phyloP scores from a whole-genome alignment of 345 rosid species.

The Aquilaria malaccensis region DNA sequence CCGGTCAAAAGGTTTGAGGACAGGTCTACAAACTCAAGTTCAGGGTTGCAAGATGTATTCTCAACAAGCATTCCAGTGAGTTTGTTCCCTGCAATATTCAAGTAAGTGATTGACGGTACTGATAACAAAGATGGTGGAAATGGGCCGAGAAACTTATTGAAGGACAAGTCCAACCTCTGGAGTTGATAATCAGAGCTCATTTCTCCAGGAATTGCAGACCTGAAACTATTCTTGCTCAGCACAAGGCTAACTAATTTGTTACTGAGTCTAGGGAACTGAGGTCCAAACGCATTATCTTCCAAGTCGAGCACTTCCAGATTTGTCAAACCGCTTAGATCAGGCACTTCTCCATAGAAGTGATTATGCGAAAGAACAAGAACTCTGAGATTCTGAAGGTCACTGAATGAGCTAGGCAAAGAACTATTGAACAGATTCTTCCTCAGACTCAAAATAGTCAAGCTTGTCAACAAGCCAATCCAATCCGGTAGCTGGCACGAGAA shows the following conservation, averaged over 20 bases:
- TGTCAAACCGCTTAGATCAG: constrained; percentile 51
- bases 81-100: constrained; percentile 62
- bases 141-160: constrained; percentile 68
- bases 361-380: constrained; percentile 64
- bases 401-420: constrained; percentile 50
- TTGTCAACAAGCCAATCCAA: constrained; percentile 49
- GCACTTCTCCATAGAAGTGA: constrained; percentile 54
- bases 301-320: constrained; percentile 78
- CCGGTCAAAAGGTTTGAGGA: constrained; percentile 80
- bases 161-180: constrained; percentile 63
- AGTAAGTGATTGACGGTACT: constrained; percentile 47
- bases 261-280: constrained; percentile 58
- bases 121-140: constrained; percentile 46
- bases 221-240: constrained; percentile 68
- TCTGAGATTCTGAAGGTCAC: constrained; percentile 56
- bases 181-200: constrained; percentile 57
- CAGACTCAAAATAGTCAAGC: constrained; percentile 58
- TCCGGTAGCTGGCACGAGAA: constrained; percentile 47
- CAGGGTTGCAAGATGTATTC: constrained; percentile 55
- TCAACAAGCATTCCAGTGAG: constrained; percentile 63
- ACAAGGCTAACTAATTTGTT: constrained; percentile 53
- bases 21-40: constrained; percentile 48
- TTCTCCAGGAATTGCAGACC: constrained; percentile 53
- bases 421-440: constrained; percentile 64
- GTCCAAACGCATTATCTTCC: constrained; percentile 65